Evolutionary conservation across 129 eudicot species (phyloP).

Genomic region (Escallonia herrerae): DNA sequence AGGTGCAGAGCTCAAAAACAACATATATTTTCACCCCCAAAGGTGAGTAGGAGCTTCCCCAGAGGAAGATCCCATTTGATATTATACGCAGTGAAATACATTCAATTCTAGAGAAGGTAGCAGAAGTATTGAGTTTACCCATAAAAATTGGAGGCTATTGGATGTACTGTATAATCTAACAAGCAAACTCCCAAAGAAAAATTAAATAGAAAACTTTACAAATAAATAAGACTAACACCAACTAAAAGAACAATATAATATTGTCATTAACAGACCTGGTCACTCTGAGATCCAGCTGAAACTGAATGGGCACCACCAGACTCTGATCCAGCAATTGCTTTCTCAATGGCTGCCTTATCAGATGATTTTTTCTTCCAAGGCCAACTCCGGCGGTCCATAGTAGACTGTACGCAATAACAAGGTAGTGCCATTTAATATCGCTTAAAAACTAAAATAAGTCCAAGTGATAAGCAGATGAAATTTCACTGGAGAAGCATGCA

Average conservation of each 20-base stretch:
- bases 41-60: too few relatives aligned
- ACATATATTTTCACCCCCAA: too few relatives aligned
- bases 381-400: conserved; percentile 96
- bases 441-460: background rate
- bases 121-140: background rate
- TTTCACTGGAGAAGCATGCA: too few relatives aligned
- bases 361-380: conserved; percentile 99
- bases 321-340: conserved; percentile 43
- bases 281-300: conserved; percentile 45
- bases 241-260: background rate
- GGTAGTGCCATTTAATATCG: background rate
- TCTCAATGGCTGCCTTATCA: conserved; percentile 61
- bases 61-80: too few relatives aligned
- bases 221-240: background rate
- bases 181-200: background rate
- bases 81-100: too few relatives aligned
- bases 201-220: background rate
- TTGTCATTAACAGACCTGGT: conserved; percentile 43
- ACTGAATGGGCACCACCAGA: conserved; percentile 35
- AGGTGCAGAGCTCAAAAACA: too few relatives aligned
- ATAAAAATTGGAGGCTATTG: too few relatives aligned
- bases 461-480: too few relatives aligned
- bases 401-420: conserved; percentile 20
- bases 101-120: too few relatives aligned
- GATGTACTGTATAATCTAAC: too few relatives aligned